Conservation (phyloP, 495 filamentous ascomycete species). For the Podospora sp. region DNA sequence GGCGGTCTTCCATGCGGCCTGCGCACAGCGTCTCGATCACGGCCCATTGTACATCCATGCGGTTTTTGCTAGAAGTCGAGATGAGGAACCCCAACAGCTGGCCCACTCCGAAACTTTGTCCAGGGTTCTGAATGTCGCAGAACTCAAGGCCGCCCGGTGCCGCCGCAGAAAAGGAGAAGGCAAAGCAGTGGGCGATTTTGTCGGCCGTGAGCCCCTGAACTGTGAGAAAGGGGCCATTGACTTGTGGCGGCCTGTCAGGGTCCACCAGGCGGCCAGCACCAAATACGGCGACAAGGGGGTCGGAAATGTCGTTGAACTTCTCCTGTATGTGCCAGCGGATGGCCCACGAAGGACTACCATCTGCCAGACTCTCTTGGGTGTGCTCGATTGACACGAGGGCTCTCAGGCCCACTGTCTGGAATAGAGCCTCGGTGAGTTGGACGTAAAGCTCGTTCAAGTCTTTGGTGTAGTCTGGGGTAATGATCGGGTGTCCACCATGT, state of each 20-base stretch:
- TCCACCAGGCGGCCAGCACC: background rate
- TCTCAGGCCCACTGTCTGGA: background rate
- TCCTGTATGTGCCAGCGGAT: background rate
- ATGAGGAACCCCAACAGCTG: too few species aligned
- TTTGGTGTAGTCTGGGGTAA: slow-evolving; percentile 2
- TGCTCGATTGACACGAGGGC: background rate
- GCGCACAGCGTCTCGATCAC: too few species aligned
- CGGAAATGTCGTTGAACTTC: background rate
- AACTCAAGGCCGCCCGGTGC: too few species aligned
- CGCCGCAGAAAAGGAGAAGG: too few species aligned
- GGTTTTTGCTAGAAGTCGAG: too few species aligned
- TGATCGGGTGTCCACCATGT: background rate
- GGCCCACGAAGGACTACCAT: slow-evolving; percentile 3
- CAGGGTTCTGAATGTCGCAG: too few species aligned
- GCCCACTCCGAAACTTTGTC: too few species aligned
- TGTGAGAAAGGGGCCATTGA: too few species aligned
- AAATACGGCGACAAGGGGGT: background rate
- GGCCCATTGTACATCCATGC: too few species aligned
- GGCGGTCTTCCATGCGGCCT: too few species aligned
- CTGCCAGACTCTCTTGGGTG: background rate
- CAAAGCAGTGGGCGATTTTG: too few species aligned
- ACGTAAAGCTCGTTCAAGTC: background rate
- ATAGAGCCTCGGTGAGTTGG: background rate
- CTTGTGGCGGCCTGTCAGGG: background rate
- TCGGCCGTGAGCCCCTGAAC: too few species aligned